A percentile compares a stretch with the other conserved stretches of the same genome.
Evolutionary conservation across 1,284 basidiomycete species (phyloP).

Genomic region (Sanguinoderma infundibulare): DNA sequence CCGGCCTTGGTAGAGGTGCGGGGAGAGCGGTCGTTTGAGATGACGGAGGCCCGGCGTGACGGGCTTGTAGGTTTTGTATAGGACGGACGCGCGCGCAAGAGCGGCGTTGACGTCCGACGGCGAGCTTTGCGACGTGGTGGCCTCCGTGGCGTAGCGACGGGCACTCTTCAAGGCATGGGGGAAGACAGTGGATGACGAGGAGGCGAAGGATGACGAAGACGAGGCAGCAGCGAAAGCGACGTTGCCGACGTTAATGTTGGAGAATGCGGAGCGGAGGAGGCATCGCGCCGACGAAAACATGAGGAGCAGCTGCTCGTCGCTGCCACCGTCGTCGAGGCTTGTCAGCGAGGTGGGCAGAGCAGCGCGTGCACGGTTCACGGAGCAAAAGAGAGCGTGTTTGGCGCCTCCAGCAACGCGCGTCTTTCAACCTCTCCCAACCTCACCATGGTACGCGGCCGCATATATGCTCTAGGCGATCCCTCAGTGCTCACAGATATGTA

Average conservation of each 20-base stretch:
- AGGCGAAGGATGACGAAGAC: conserved; percentile 15
- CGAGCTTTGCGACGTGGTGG: conserved; percentile 24
- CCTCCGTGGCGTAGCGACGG: conserved; percentile 40
- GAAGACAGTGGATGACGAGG: conserved; percentile 22
- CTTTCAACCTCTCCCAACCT: conserved; percentile 27
- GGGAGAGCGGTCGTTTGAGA: conserved; percentile 79
- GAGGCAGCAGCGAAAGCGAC: conserved; percentile 13
- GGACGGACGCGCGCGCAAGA: conserved; percentile 47
- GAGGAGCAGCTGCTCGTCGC: conserved; percentile 25
- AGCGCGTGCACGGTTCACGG: conserved; percentile 14
- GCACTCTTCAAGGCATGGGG: conserved; percentile 20
- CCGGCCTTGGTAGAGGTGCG: conserved; percentile 83
- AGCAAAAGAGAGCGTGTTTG: conserved; percentile 35
- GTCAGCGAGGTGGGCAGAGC: conserved; percentile 19
- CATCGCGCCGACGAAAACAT: conserved; percentile 38
- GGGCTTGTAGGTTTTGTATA: conserved; percentile 92
- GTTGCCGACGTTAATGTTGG: conserved; percentile 23
- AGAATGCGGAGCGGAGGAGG: conserved; percentile 35
- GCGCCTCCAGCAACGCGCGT: conserved; percentile 39
- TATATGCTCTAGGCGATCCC: neutral
- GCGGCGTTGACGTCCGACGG: conserved; percentile 40
- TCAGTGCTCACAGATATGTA: neutral
- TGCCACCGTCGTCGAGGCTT: conserved; percentile 23
- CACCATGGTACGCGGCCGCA: conserved; percentile 34
- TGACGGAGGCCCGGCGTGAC: conserved; percentile 89